Evolutionary conservation across 169 alveolate species (phyloP).

Genomic region (Cryptosporidium felis): DNA sequence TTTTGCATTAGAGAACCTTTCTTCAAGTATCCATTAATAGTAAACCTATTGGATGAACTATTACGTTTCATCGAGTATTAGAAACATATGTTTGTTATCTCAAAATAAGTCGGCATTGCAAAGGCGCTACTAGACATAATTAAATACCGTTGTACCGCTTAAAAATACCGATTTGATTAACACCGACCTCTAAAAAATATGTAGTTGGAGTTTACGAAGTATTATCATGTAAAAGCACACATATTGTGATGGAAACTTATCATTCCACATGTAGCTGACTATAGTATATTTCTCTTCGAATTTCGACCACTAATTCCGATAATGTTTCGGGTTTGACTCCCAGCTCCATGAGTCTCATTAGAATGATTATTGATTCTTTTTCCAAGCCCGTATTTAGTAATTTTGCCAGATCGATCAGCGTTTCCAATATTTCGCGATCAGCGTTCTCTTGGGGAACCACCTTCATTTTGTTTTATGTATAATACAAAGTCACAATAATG

Average conservation of each 20-base stretch:
- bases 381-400: constrained; percentile 38
- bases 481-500: too few species aligned
- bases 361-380: constrained; percentile 19
- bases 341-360: constrained; percentile 13
- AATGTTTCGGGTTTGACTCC: constrained; percentile 65
- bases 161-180: too few species aligned
- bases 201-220: too few species aligned
- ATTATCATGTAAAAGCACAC: too few species aligned
- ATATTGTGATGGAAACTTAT: too few species aligned
- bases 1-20: constrained; percentile 65
- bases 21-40: constrained; percentile 19
- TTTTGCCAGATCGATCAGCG: constrained; percentile 6
- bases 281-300: constrained; percentile 40
- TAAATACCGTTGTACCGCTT: neutral
- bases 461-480: too few species aligned
- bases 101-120: neutral
- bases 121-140: constrained; percentile 36
- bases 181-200: too few species aligned
- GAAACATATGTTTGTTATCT: neutral
- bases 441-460: too few species aligned
- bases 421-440: constrained; percentile 26
- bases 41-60: neutral
- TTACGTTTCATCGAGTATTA: constrained; percentile 28
- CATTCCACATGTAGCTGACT: too few species aligned
- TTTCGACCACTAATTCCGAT: constrained; percentile 25